Evolutionary conservation across 148 eudicot genomes (phyloP), one percentile per base, ranked within the genome.

Genomic region (Gaultheria prostrata): DNA sequence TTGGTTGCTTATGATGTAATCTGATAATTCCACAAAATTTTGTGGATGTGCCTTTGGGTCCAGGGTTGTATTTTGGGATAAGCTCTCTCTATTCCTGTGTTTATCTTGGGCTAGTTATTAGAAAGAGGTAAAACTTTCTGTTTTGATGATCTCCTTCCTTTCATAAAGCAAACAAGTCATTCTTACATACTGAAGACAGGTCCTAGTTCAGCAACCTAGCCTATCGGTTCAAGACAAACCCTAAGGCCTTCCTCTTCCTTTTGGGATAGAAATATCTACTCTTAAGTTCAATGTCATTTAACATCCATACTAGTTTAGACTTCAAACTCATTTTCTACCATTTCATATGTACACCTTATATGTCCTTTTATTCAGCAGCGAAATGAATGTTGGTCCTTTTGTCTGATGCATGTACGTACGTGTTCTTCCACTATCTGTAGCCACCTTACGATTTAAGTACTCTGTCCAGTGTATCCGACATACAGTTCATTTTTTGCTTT

Each of bases 1-100:
- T 50, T 77, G 61, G 61, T 14, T 30, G 45, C 57, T 77, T 77
- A 50, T 50, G 53, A 75, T 48, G 48, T 75, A 77, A 32, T 54
- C 26, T 63, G 70, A 63, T 63, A 3, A 53, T 51, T 53, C 35
- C 54, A 15, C 14, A 77, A 15, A 54, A 54, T 2, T 78, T 78
- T 35, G 46, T 53, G 24, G 26, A 18, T 11, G 53, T 49, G 78
- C 53, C 28, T 50, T 46, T 21, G 54, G 78, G 15, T 75, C 30
- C 51, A n/a, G n/a, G n/a, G 50, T 21, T n/a, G 28, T 45, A 75
- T 18, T 75, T 75, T 46, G 15, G 53, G 54, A 26, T 5, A 21
- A 75, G 51, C 4, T 75, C 49, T n/a, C n/a, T 45, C 78, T 9
- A 75, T 45, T 75, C 74, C 21, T 75, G 51, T 45, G 30, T 45